Evolutionary conservation across 345 rosid genomes (phyloP).

Genomic region (Mangifera indica): DNA sequence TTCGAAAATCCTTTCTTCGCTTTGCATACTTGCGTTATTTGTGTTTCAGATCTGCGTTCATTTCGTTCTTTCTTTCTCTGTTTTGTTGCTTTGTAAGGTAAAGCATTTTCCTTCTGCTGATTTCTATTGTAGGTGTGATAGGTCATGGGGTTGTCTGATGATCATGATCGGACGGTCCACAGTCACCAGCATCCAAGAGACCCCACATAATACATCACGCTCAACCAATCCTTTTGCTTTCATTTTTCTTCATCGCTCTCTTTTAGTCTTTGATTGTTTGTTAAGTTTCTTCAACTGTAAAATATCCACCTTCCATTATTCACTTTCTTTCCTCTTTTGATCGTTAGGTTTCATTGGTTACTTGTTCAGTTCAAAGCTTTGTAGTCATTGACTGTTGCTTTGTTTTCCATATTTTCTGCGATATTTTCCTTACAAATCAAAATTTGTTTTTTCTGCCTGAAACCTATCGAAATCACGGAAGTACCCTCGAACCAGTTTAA

Average conservation of each 20-base stretch:
- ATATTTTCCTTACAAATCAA: background rate
- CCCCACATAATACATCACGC: background rate
- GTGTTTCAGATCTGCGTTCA: background rate
- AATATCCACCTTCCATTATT: background rate
- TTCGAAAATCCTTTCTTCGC: background rate
- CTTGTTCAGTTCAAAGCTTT: background rate
- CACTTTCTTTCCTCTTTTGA: background rate
- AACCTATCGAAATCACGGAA: background rate
- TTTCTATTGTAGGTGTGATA: background rate
- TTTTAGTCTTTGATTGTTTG: background rate
- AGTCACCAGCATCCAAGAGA: background rate
- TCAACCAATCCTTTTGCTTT: background rate
- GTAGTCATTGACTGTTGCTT: background rate
- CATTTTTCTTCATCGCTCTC: too few relatives aligned
- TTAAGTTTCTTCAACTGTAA: background rate
- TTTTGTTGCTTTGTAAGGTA: conserved; percentile 7
- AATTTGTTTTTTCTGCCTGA: background rate
- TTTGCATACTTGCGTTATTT: conserved; percentile 8
- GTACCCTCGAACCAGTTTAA: background rate
- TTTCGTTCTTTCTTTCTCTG: background rate
- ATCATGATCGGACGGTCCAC: background rate
- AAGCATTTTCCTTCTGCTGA: conserved; percentile 7
- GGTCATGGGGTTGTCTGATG: background rate
- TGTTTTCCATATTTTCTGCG: background rate
- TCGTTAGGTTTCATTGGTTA: background rate